Conservation (phyloP, 805 yeast species). For the Saccharomyces mikatae region DNA sequence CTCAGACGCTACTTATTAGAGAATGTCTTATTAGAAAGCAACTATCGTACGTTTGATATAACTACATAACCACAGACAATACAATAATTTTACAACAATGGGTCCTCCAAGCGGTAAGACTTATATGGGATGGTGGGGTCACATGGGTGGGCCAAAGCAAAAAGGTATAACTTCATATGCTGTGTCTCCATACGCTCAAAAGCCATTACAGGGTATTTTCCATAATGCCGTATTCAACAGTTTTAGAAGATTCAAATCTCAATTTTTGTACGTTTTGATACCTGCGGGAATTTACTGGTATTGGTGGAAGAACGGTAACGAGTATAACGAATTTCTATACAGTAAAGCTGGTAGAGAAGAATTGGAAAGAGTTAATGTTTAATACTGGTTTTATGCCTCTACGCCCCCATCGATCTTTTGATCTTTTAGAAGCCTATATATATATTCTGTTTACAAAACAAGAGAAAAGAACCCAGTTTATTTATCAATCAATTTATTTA, state of each 20-base stretch:
- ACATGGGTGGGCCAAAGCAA: conserved; percentile 78
- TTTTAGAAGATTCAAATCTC: conserved; percentile 87
- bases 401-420: not conserved
- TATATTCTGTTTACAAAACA: not conserved
- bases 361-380: conserved; percentile 54
- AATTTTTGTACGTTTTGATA: conserved; percentile 64
- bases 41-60: not conserved
- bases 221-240: conserved; percentile 86
- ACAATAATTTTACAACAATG: conserved; percentile 32
- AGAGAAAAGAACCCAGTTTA: not conserved
- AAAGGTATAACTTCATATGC: conserved; percentile 81
- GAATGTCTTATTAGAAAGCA: not conserved
- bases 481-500: not conserved
- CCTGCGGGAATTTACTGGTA: conserved; percentile 80
- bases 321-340: conserved; percentile 87
- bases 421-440: not conserved
- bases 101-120: conserved; percentile 66
- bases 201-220: conserved; percentile 79
- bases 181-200: conserved; percentile 88
- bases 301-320: conserved; percentile 80
- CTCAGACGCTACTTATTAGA: not conserved
- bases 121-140: conserved; percentile 98
- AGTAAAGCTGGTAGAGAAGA: conserved; percentile 98
- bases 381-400: conserved; percentile 4
- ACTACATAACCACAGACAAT: not conserved